These are phyloP conservation scores for Lagenidium giganteum DNA, from an alignment of 352 stramenopile species.

Conservation along the genomic window DNA sequence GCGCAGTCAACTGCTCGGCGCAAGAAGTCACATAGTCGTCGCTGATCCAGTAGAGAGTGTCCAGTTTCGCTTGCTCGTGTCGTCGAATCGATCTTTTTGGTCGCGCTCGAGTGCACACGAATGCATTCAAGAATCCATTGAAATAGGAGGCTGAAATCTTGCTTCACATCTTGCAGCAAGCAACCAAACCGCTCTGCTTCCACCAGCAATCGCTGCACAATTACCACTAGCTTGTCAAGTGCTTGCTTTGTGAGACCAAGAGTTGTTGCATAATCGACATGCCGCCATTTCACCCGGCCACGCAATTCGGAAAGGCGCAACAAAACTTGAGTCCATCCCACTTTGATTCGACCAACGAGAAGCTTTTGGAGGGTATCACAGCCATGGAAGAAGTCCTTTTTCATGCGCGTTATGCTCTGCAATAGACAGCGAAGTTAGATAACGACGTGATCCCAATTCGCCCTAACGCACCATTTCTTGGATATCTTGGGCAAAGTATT, in stretches of 20 bases:
- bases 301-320: conserved; percentile 18
- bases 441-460: neutral
- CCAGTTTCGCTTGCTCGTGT: too few species aligned
- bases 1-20: conserved; percentile 32
- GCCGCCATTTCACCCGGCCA: conserved; percentile 43
- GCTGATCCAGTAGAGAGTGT: conserved; percentile 58
- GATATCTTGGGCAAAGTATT: conserved; percentile 82
- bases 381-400: conserved; percentile 15
- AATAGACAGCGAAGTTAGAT: neutral
- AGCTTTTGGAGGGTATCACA: conserved; percentile 16
- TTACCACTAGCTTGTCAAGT: conserved; percentile 31
- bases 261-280: conserved; percentile 15
- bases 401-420: conserved; percentile 20
- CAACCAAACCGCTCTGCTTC: conserved; percentile 37
- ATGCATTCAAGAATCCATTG: conserved; percentile 61
- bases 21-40: conserved; percentile 49
- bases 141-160: conserved; percentile 63
- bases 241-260: conserved; percentile 31
- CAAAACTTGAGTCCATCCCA: conserved; percentile 4
- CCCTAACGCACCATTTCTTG: conserved; percentile 59
- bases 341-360: conserved; percentile 6
- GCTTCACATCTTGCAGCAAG: conserved; percentile 40
- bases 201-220: conserved; percentile 28
- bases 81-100: conserved; percentile 1
- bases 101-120: conserved; percentile 45